A percentile compares a stretch with the other conserved stretches of the same genome.
These are phyloP conservation scores for Thermothelomyces thermophilus DNA, from an alignment of 2,329 filamentous ascomycete species.

Conservation along the genomic window DNA sequence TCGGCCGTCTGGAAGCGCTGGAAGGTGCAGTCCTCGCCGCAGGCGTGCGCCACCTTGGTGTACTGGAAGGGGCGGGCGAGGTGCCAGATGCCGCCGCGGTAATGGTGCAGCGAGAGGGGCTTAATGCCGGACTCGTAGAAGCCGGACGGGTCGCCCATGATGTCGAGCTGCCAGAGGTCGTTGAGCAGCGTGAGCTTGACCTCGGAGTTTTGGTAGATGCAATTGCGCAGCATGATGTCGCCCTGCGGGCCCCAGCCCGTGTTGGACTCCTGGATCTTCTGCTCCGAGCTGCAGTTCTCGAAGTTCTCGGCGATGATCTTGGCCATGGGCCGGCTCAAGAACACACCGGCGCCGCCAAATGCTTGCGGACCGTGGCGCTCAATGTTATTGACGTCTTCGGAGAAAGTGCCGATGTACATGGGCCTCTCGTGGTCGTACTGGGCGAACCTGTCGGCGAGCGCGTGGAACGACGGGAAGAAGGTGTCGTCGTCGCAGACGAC, in stretches of 20 bases:
- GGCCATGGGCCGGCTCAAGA: conserved; percentile 46
- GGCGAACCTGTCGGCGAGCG: conserved; percentile 44
- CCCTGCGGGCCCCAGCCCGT: conserved; percentile 55
- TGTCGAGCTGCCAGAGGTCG: conserved; percentile 55
- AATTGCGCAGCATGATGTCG: conserved; percentile 56
- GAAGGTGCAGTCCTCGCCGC: conserved; percentile 54
- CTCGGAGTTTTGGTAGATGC: conserved; percentile 57
- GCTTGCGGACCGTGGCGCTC: conserved; percentile 56
- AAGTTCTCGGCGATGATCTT: conserved; percentile 27
- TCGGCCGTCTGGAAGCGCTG: conserved; percentile 51
- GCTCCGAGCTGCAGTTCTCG: conserved; percentile 34
- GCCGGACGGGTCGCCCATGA: conserved; percentile 53
- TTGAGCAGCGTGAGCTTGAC: conserved; percentile 51
- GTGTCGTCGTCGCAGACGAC: conserved; percentile 60
- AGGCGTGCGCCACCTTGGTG: conserved; percentile 51
- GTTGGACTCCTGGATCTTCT: conserved; percentile 49
- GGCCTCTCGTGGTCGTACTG: conserved; percentile 45
- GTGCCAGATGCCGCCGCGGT: conserved; percentile 55
- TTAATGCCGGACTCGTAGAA: conserved; percentile 58
- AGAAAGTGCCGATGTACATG: conserved; percentile 56
- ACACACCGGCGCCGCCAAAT: conserved; percentile 58
- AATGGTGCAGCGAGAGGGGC: conserved; percentile 58
- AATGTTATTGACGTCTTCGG: conserved; percentile 55
- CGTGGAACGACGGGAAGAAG: conserved; percentile 55
- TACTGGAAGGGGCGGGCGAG: conserved; percentile 48